Percentiles rank a stretch among this genome's conserved stretches.
phyloP scores from a whole-genome alignment of 129 eudicot species.

The Helianthus annuus region DNA sequence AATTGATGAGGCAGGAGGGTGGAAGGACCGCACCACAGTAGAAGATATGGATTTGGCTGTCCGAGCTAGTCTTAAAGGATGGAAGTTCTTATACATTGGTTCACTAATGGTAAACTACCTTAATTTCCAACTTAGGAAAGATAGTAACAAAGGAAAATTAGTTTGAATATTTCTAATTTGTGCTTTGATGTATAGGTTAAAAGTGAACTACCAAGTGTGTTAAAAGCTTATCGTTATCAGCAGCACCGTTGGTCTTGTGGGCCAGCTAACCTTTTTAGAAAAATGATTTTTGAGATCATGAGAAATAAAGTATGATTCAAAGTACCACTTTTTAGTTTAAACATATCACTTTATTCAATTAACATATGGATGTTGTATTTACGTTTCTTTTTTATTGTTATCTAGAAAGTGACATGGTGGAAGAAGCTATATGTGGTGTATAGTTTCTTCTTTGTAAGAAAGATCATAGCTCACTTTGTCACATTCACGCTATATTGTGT shows the following conservation, averaged over 20 bases:
- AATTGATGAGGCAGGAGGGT: constrained; percentile 18
- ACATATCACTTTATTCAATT: neutral
- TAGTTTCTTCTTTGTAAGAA: constrained; percentile 21
- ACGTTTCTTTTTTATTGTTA: neutral
- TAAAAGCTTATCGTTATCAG: constrained; percentile 36
- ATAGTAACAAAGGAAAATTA: neutral
- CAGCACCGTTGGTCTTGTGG: constrained; percentile 33
- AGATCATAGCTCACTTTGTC: constrained; percentile 6
- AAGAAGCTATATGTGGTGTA: constrained; percentile 18
- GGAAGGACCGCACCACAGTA: constrained; percentile 15
- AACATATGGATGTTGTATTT: neutral
- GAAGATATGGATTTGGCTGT: constrained; percentile 20
- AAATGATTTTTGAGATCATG: constrained; percentile 32
- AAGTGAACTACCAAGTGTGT: constrained; percentile 33
- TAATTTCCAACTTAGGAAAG: neutral
- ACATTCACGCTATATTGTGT: constrained; percentile 24
- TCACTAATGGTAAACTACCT: constrained; percentile 51
- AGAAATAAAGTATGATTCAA: constrained; percentile 18
- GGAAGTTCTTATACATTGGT: constrained; percentile 80
- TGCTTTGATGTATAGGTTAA: constrained; percentile 25
- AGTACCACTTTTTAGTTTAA: neutral
- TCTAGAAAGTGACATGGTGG: constrained; percentile 23
- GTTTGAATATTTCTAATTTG: neutral
- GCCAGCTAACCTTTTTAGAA: constrained; percentile 36
- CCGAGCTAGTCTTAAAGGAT: constrained; percentile 71